Base-by-base conservation (phyloP, 352 stramenopile species). In the Phytophthora colocasiae region DNA sequence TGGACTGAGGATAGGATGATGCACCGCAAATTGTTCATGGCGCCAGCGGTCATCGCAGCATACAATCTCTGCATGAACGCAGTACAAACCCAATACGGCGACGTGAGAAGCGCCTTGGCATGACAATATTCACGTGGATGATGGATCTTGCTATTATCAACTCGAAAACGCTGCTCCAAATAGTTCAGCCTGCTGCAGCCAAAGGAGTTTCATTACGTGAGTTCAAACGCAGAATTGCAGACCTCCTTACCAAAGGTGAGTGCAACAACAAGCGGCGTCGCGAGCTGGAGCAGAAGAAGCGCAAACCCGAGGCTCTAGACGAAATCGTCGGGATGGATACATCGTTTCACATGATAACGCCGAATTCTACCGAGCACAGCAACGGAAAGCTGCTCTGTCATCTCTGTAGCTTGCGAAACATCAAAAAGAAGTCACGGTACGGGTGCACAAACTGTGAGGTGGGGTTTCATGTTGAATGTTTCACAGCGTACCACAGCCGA, bases 81-180 rank as follows among this genome's bases (percentile, higher is more conserved):
- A 45, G 41, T 4, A 60, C 59, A 1, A 63, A 69, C 32, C 46
- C 52, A 14, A 69, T 43, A n/a, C 26, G 52, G 6, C 39, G 61
- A 1, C 53, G 53, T 12, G 53, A 59, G 29, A 63, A 19, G 19
- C 19, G 19, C 19, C 19, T 19, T 19, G 19, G 32, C 1, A 63
- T 69, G 53, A 47, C 47, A 2, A 43, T 63, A 1, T 61, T 71
- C n/a, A 62, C 41, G 1, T 66, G 63, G 55, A 8, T 57, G 17
- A 51, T 65, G n/a, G 54, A 65, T 3, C 12, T 65, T 15, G 40
- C 63, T 5, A 58, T 53, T 6, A 61, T 71, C 49, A 66, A 65
- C 9, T 24, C 40, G 19, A 27, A 57, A 10, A 53, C 46, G 4
- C 8, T 69, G 12, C 27, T 54, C 19, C 47, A 39, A 26, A 58